Conservation (phyloP, 345 rosid genomes). For the Corymbia maculata region DNA sequence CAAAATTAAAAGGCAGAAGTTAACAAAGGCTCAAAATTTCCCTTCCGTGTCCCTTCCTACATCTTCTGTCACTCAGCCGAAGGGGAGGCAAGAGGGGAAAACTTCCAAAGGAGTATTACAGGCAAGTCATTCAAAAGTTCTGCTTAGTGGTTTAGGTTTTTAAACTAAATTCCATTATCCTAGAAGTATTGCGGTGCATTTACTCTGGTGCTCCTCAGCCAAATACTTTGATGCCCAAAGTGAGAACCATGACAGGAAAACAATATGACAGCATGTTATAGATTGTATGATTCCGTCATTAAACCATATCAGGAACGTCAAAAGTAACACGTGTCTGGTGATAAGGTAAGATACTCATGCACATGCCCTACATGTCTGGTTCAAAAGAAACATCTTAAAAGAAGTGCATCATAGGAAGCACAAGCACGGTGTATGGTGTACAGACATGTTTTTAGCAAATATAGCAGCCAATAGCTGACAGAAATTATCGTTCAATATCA, state of each 20-base stretch:
- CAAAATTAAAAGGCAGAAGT: slow-evolving; percentile 12
- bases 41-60: neutral
- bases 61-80: neutral
- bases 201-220: neutral
- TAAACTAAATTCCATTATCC: neutral
- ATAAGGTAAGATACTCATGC: neutral
- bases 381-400: neutral
- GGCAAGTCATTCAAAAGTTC: neutral
- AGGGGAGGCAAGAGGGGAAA: neutral
- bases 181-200: neutral
- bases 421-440: neutral
- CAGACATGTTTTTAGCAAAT: neutral
- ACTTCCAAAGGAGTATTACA: neutral
- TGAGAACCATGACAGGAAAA: neutral
- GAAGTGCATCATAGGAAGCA: neutral
- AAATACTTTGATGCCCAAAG: neutral
- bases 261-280: neutral
- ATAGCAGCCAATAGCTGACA: neutral
- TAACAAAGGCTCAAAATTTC: neutral
- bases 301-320: neutral
- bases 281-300: neutral
- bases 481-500: neutral
- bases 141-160: neutral
- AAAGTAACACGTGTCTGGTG: neutral
- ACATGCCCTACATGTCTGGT: neutral